Evolutionary conservation across 2,329 filamentous ascomycete species (phyloP).

Genomic region (Alternaria viburni): DNA sequence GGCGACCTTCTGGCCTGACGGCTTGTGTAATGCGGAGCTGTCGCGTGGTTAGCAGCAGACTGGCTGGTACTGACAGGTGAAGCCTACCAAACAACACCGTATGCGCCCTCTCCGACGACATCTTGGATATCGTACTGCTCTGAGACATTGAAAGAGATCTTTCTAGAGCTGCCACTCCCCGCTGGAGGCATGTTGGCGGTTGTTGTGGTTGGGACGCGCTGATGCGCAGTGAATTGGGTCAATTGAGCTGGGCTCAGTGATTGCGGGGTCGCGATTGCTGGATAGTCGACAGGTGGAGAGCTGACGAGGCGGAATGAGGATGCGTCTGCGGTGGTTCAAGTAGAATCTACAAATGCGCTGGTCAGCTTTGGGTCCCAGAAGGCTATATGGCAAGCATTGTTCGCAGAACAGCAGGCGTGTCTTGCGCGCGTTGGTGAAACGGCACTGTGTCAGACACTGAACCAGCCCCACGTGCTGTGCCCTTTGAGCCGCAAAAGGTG

Average conservation of each 20-base stretch:
- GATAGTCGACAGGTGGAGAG: not conserved
- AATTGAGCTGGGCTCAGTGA: constrained; percentile 21
- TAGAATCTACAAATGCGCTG: constrained; percentile 22
- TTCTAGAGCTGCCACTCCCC: constrained; percentile 67
- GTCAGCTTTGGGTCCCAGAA: constrained; percentile 27
- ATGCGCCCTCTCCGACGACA: constrained; percentile 97
- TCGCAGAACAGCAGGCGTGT: constrained; percentile 24
- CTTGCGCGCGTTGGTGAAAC: constrained; percentile 36
- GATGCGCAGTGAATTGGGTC: constrained; percentile 20
- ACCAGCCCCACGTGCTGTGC: constrained; percentile 32
- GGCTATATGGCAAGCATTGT: constrained; percentile 19
- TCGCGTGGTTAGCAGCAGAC: constrained; percentile 25
- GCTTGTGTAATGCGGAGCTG: constrained; percentile 97
- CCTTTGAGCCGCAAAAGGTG: constrained; percentile 21
- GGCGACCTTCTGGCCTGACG: constrained; percentile 95
- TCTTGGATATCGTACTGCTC: constrained; percentile 99
- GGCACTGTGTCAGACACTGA: constrained; percentile 28
- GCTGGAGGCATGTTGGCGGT: constrained; percentile 45
- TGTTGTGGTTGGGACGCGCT: constrained; percentile 26
- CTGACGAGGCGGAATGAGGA: not conserved
- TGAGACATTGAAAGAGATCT: constrained; percentile 99
- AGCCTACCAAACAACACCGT: constrained; percentile 94
- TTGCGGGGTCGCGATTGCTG: constrained; percentile 15
- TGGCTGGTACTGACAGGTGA: constrained; percentile 1
- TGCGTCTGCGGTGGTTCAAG: constrained; percentile 3